Evolutionary conservation across 345 rosid species (phyloP).

Genomic region (Stellera chamaejasme): DNA sequence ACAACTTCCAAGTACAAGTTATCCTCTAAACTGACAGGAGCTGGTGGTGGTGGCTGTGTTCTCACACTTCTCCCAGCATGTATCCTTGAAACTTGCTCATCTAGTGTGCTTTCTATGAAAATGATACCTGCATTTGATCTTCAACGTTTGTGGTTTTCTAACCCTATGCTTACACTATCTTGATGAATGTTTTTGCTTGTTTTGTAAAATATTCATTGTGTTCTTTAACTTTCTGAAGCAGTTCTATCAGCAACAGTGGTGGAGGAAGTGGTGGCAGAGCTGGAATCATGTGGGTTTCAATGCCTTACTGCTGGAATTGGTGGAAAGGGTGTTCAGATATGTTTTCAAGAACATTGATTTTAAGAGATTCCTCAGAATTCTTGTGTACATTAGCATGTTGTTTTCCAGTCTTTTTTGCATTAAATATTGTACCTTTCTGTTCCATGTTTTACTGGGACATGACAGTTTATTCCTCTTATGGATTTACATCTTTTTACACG

Average conservation of each 20-base stretch:
- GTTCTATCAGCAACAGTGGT: constrained; percentile 45
- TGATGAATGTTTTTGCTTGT: neutral
- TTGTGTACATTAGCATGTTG: neutral
- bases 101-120: neutral
- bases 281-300: constrained; percentile 75
- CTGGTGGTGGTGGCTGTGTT: constrained; percentile 95
- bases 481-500: no score
- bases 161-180: neutral
- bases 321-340: constrained; percentile 67
- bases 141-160: neutral
- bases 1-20: constrained; percentile 73
- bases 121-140: constrained; percentile 1
- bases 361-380: no score
- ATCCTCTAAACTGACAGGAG: constrained; percentile 88
- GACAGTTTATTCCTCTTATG: no score
- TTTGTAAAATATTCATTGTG: neutral
- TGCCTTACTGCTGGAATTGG: constrained; percentile 74
- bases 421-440: neutral
- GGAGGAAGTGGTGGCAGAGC: constrained; percentile 55
- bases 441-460: neutral
- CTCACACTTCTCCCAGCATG: constrained; percentile 75
- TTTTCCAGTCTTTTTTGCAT: neutral
- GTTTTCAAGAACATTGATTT: constrained; percentile 26
- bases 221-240: constrained; percentile 41
- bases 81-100: constrained; percentile 36